phyloP scores from a whole-genome alignment of 805 yeast species.

The Candida quercuum region DNA sequence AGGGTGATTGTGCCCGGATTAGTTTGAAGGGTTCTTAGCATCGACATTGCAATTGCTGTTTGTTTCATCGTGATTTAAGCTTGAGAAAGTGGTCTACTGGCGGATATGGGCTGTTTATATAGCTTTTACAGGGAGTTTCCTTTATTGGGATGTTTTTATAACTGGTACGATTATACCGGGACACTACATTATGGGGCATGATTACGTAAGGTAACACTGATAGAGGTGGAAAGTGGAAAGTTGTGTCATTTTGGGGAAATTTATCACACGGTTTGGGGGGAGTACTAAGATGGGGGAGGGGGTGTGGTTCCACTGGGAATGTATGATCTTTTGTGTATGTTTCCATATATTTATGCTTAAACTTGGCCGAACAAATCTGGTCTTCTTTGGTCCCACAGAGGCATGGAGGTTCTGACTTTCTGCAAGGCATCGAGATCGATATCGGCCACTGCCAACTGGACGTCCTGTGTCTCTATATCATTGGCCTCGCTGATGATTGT shows the following conservation, averaged over 20 bases:
- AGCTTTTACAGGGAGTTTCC: slow-evolving; percentile 1
- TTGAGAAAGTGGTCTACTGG: background rate
- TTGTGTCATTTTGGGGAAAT: no score
- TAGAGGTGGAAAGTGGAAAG: no score
- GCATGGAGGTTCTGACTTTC: slow-evolving; percentile 63
- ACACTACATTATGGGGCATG: no score
- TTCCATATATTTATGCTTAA: background rate
- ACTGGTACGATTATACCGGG: no score
- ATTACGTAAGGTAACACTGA: no score
- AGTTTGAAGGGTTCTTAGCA: slow-evolving; percentile 40
- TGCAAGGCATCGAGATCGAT: slow-evolving; percentile 48
- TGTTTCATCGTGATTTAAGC: no score
- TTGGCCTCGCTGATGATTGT: slow-evolving; percentile 55
- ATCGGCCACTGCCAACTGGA: slow-evolving; percentile 57
- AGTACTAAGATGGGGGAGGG: no score
- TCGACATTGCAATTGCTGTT: no score
- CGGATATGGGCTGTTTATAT: no score
- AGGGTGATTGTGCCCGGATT: slow-evolving; percentile 42
- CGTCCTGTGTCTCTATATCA: slow-evolving; percentile 35
- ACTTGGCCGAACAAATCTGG: slow-evolving; percentile 42
- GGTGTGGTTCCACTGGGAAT: background rate
- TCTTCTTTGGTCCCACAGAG: slow-evolving; percentile 69
- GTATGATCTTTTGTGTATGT: background rate
- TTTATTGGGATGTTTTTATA: no score
- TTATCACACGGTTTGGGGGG: no score